These are phyloP conservation scores for Platismatia glauca DNA, from an alignment of 495 filamentous ascomycete species.

Conservation along the genomic window DNA sequence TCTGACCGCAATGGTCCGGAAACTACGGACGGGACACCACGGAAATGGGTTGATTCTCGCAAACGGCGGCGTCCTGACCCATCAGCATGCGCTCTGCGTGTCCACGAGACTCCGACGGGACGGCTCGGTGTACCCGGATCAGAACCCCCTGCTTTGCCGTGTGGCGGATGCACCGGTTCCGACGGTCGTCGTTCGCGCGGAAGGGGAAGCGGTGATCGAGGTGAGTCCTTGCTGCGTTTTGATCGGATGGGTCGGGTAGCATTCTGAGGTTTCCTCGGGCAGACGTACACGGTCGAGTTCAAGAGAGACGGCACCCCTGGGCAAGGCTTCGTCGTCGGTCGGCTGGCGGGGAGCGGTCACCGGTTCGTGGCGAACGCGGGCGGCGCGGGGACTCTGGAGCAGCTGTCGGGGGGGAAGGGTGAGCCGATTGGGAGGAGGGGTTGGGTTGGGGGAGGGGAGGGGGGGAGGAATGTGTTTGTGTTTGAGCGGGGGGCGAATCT, in stretches of 20 bases:
- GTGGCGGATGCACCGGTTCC: slow-evolving; percentile 3
- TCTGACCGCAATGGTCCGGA: slow-evolving; percentile 11
- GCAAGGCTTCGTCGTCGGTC: slow-evolving; percentile 39
- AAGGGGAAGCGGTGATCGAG: slow-evolving; percentile 42
- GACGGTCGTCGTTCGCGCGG: slow-evolving; percentile 15
- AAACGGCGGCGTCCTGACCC: slow-evolving; percentile 46
- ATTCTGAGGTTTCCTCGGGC: not conserved
- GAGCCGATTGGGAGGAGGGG: slow-evolving; percentile 20
- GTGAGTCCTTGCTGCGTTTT: slow-evolving; percentile 27
- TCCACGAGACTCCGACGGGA: slow-evolving; percentile 34
- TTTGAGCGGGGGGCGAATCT: slow-evolving; percentile 23
- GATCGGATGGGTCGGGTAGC: not conserved
- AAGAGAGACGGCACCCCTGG: slow-evolving; percentile 36
- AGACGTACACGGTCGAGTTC: slow-evolving; percentile 51
- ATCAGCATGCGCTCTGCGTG: slow-evolving; percentile 46
- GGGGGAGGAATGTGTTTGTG: slow-evolving; percentile 33
- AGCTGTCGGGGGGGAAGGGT: slow-evolving; percentile 32
- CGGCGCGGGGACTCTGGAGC: slow-evolving; percentile 33
- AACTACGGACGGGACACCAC: slow-evolving; percentile 33
- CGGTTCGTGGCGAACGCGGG: slow-evolving; percentile 45
- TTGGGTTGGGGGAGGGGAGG: not conserved
- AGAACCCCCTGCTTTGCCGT: slow-evolving; percentile 20
- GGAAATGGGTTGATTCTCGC: slow-evolving; percentile 42
- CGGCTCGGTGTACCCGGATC: slow-evolving; percentile 32
- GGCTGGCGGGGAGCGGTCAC: slow-evolving; percentile 33